A percentile compares a stretch with the other conserved stretches of the same genome.
phyloP scores from a whole-genome alignment of 306 rosid genomes.

The Quercus bicolor region DNA sequence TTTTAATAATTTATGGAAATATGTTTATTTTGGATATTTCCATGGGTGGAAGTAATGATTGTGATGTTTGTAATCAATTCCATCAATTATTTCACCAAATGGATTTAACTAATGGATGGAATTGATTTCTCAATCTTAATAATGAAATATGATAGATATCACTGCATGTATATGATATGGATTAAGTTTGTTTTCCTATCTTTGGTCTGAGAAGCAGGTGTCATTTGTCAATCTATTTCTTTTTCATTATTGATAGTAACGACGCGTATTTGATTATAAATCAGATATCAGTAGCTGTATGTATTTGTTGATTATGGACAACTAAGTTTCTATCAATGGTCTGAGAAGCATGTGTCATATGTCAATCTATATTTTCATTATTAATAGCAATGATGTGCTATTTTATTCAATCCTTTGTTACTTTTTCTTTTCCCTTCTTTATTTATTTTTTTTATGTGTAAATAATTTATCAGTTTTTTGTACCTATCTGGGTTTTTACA shows the following conservation, averaged over 20 bases:
- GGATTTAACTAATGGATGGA: neutral
- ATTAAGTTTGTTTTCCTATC: neutral
- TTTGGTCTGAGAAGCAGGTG: neutral
- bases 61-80: neutral
- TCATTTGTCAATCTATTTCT: neutral
- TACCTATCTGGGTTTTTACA: too few relatives aligned
- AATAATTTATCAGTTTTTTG: too few relatives aligned
- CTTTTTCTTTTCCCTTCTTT: too few relatives aligned
- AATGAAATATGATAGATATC: neutral
- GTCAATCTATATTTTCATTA: neutral
- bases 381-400: too few relatives aligned
- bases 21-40: conserved; percentile 15
- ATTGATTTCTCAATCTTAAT: neutral
- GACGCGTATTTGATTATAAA: neutral
- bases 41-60: conserved; percentile 1
- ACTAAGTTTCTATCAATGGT: neutral
- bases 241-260: neutral
- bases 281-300: neutral
- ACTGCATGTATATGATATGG: neutral
- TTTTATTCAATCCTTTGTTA: too few relatives aligned
- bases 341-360: neutral
- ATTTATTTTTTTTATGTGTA: too few relatives aligned
- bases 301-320: neutral
- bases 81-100: neutral
- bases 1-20: too few relatives aligned